A percentile compares a stretch with the other conserved stretches of the same genome.
Evolutionary conservation across 805 yeast genomes (phyloP).

Genomic region (Scheffersomyces spartinae): DNA sequence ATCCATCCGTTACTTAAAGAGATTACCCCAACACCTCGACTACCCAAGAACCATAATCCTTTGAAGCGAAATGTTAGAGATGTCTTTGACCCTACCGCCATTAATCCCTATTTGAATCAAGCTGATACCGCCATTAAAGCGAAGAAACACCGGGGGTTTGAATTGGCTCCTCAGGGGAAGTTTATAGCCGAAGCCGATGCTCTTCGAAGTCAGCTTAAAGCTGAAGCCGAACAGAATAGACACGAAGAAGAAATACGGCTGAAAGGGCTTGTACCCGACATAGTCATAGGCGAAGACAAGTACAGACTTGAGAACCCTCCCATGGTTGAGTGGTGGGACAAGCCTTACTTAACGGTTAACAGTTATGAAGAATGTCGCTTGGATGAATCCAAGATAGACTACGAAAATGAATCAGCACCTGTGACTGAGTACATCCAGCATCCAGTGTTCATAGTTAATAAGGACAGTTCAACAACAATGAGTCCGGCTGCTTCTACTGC

Average conservation of each 20-base stretch:
- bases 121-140: conserved; percentile 3
- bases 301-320: conserved; percentile 47
- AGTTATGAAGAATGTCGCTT: conserved; percentile 24
- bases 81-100: conserved; percentile 20
- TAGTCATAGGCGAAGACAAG: conserved; percentile 41
- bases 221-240: conserved; percentile 13
- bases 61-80: conserved; percentile 14
- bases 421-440: conserved; percentile 71
- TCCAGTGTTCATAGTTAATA: conserved; percentile 63
- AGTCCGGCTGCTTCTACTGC: conserved; percentile 26
- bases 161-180: conserved; percentile 54
- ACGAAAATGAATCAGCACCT: conserved; percentile 32
- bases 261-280: conserved; percentile 39
- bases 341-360: conserved; percentile 32
- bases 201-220: conserved; percentile 28
- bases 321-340: conserved; percentile 83
- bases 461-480: conserved; percentile 46
- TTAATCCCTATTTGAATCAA: conserved; percentile 29
- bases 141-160: conserved; percentile 25
- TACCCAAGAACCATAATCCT: conserved; percentile 18
- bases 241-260: conserved; percentile 16
- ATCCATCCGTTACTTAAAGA: conserved; percentile 26
- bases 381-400: conserved; percentile 14
- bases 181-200: conserved; percentile 43
- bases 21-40: conserved; percentile 13